Percentiles rank a stretch among this genome's conserved stretches.
phyloP scores from a whole-genome alignment of 1,284 basidiomycete genomes.

The Tylopilus orsonianus region DNA sequence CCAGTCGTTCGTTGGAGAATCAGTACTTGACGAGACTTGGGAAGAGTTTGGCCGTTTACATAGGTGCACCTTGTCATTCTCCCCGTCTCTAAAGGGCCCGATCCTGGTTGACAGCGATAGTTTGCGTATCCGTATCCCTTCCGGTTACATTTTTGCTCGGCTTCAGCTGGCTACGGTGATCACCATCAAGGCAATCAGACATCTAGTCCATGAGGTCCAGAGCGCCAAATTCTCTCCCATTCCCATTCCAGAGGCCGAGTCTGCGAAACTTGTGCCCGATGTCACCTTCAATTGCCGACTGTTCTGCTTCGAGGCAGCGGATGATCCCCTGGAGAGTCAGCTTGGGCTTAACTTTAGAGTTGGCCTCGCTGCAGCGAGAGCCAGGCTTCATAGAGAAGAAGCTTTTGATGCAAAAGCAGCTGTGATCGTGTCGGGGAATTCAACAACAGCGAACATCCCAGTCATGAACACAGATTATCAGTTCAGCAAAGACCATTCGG shows the following conservation, averaged over 20 bases:
- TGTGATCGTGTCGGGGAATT: constrained; percentile 50
- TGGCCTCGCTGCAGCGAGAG: constrained; percentile 73
- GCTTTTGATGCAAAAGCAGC: constrained; percentile 81
- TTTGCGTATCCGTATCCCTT: constrained; percentile 76
- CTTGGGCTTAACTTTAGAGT: constrained; percentile 79
- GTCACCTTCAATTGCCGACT: constrained; percentile 62
- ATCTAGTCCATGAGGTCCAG: constrained; percentile 54
- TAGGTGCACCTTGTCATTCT: constrained; percentile 50
- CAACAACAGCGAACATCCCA: constrained; percentile 21
- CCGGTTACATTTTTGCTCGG: constrained; percentile 74
- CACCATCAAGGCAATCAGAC: constrained; percentile 66
- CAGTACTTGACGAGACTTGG: constrained; percentile 51
- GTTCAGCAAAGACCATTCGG: constrained; percentile 62
- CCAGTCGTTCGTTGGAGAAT: constrained; percentile 28
- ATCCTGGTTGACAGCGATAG: constrained; percentile 63
- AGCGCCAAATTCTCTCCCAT: constrained; percentile 48
- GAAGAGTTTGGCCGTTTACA: constrained; percentile 76
- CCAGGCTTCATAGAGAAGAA: constrained; percentile 77
- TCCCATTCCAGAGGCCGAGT: constrained; percentile 63
- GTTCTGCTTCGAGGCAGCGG: constrained; percentile 79
- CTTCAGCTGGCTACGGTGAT: constrained; percentile 68
- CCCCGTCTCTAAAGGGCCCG: constrained; percentile 30
- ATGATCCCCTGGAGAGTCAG: constrained; percentile 84
- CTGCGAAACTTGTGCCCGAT: constrained; percentile 69
- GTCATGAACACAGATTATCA: constrained; percentile 43